Evolutionary conservation across 1,139 yeast genomes (phyloP), one percentile per base, ranked within the genome.

Genomic region (Waltiozyma sp.): DNA sequence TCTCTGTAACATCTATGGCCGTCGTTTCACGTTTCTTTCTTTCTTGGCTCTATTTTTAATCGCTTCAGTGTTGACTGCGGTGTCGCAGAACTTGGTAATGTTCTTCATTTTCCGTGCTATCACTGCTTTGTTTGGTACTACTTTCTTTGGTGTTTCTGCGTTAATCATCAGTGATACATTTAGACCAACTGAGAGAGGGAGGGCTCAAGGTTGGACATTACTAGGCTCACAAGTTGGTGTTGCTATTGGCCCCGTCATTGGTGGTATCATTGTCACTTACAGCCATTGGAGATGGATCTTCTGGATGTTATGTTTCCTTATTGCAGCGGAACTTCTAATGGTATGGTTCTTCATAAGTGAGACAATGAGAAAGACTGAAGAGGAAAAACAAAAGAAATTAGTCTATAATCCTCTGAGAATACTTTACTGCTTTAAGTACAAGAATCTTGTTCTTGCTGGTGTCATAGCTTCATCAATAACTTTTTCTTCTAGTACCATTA

Each of bases 201-300:
- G 56, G 4, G 72, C 69, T 3, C 66, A 72, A 69, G 70, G 75
- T 2, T 60, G 65, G 56, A 56, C 65, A 8, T 53, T 72, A 3
- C 51, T 63, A 11, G 75, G 77, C 0, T 62, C 73, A 2, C 76
- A 72, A 45, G 43, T 70, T 2, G 78, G 77, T 0, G 69, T 75
- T 1, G 70, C 73, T 2, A 46, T 70, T 26, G 75, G 75, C 0
- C 73, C 76, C 1, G 68, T 70, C 4, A 37, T 69, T 10, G 76
- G 76, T 41, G 74, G 66, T 15, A 48, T 71, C 15, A 61, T 72
- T 38, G 69, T 72, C 37, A 73, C 72, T n/a, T 73, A 60, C 48
- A 65, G 72, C 0, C 55, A 63, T 19, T 75, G 80, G 80, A 57
- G 77, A 53, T 72, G 70, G 6, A 70, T 73, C 31, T 70, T 73